These are phyloP conservation scores for Scheffersomyces lignicola DNA, from an alignment of 1,139 yeast species.

Conservation along the genomic window DNA sequence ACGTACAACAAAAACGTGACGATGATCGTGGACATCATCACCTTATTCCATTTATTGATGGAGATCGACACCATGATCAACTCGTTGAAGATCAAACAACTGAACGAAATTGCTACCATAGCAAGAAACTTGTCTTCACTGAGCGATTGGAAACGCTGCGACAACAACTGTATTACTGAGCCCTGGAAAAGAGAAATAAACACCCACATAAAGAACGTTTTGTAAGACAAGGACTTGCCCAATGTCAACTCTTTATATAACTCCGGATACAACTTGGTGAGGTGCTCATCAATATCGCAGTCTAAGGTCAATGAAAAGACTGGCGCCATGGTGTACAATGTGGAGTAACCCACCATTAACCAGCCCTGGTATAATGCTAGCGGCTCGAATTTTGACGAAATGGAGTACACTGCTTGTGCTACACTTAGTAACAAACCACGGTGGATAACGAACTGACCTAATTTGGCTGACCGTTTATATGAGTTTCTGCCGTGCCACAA, in stretches of 20 bases:
- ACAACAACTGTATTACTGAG: conserved; percentile 69
- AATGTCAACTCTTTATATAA: conserved; percentile 87
- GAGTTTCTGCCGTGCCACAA: conserved; percentile 99
- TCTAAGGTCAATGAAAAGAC: conserved; percentile 92
- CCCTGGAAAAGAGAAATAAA: conserved; percentile 89
- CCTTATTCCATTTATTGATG: conserved; percentile 84
- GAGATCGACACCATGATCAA: conserved; percentile 91
- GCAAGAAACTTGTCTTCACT: conserved; percentile 52
- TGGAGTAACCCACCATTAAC: conserved; percentile 98
- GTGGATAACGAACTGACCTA: conserved; percentile 94
- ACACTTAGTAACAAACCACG: conserved; percentile 92
- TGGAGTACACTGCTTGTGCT: conserved; percentile 93
- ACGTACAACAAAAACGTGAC: conserved; percentile 68
- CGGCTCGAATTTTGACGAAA: conserved; percentile 87
- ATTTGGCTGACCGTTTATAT: conserved; percentile 90
- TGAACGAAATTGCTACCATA: conserved; percentile 84
- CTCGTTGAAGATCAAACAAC: conserved; percentile 81
- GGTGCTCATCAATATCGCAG: conserved; percentile 85
- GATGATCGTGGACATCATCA: conserved; percentile 73
- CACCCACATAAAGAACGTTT: conserved; percentile 91
- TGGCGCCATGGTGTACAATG: conserved; percentile 97
- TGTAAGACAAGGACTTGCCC: conserved; percentile 82
- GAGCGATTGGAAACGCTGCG: conserved; percentile 77
- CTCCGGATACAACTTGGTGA: conserved; percentile 91
- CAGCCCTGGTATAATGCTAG: conserved; percentile 93